Base-by-base conservation (phyloP, 305 asterid genomes). In the Euphrasia arctica region DNA sequence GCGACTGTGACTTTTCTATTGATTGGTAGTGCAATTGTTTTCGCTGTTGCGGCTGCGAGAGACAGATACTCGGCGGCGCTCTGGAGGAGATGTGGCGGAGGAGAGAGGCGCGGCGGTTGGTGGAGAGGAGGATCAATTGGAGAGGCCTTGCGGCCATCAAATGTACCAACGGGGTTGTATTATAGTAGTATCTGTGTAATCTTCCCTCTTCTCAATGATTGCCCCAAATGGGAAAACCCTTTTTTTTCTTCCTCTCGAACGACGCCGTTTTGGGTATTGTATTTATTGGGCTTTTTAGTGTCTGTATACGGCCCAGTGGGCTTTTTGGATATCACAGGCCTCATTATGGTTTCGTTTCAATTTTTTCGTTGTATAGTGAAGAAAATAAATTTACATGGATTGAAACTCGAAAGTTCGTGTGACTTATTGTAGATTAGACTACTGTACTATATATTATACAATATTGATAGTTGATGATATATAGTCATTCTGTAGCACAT, bases 91-190 rank as follows among this genome's bases (percentile, higher is more conserved):
- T 67, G 67, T 70, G 25, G 48, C 69, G 31, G 72, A 31, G 68
- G 43, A 62, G 70, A 55, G 60, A 50, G 31, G 25, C 36, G 18
- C 49, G 31, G 18, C 31, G 27, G 67, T 50, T 73, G 62, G 54
- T 80, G 61, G 77, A 66, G 69, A 72, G 27, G 66, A 74, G 64
- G 69, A 79, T 75, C 77, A 76, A 80, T 68, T 80, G 86, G 63
- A 79, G 70, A 57, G 91, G 94, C 96, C 96, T 80, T 71, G 74
- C 85, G 94, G 94, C 91, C 94, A 85, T 88, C 69, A 80, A 85
- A 79, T 63, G 77, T 69, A 45, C 11, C 13, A 2, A 45, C 1
- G 51, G 50, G 51, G 13, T 45, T 45, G 15, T 45, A 39, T 39
- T 39, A 39, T 39, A 39, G 22, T 18, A 18, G 22, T 18, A 18